These are phyloP conservation scores for Talaromyces islandicus DNA, from an alignment of 2,329 filamentous ascomycete species.

Conservation along the genomic window DNA sequence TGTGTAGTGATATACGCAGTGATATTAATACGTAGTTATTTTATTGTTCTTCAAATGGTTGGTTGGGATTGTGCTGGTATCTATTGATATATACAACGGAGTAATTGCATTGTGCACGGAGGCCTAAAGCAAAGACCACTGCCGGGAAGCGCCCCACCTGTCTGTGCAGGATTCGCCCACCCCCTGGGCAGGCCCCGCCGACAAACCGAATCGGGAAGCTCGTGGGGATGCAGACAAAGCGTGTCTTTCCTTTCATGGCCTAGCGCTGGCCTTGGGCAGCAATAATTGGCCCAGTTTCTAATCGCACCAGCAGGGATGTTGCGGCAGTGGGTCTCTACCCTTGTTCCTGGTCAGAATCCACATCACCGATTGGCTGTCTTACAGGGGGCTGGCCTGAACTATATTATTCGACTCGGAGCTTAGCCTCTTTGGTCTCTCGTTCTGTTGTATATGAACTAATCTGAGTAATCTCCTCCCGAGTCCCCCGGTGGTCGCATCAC, in stretches of 20 bases:
- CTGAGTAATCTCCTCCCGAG: no score
- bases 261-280: not conserved
- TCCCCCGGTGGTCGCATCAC: not conserved
- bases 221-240: not conserved
- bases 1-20: no score
- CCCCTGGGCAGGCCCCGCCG: not conserved
- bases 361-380: not conserved
- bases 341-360: not conserved
- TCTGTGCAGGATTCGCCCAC: not conserved
- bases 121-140: not conserved
- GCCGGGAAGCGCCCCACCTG: not conserved
- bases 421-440: no score
- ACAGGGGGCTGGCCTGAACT: not conserved
- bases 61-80: not conserved
- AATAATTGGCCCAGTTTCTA: not conserved
- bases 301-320: not conserved
- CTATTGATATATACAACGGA: no score
- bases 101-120: no score
- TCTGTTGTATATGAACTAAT: no score
- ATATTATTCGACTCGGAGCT: not conserved
- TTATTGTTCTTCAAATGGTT: not conserved
- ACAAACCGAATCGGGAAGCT: not conserved
- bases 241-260: not conserved
- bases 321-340: not conserved
- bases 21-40: not conserved